Percentiles rank a stretch among this genome's conserved stretches.
phyloP scores from a whole-genome alignment of 1,284 basidiomycete species.

The Phlebopus sp. region DNA sequence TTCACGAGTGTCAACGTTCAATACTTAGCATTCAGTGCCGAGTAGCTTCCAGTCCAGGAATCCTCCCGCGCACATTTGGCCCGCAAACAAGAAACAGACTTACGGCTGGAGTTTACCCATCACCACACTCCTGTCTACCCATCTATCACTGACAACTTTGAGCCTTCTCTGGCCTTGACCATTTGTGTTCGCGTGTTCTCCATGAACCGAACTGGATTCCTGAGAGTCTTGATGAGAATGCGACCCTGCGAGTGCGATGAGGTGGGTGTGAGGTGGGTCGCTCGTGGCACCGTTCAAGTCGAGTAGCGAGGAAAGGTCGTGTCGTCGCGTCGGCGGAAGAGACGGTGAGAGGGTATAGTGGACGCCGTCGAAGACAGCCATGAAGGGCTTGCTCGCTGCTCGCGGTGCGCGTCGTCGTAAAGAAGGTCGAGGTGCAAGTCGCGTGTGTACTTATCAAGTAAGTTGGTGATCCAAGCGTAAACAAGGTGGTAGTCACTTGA shows the following conservation, averaged over 20 bases:
- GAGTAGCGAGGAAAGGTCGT: conserved; percentile 35
- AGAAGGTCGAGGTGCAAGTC: no score
- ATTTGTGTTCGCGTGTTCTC: neutral
- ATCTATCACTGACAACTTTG: conserved; percentile 52
- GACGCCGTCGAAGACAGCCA: conserved; percentile 34
- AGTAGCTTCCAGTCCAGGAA: no score
- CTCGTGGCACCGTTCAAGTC: conserved; percentile 42
- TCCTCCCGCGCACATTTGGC: no score
- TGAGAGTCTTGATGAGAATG: conserved; percentile 15
- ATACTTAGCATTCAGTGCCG: neutral
- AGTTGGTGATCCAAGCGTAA: no score
- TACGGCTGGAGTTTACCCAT: conserved; percentile 59
- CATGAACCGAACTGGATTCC: no score
- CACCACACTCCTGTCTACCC: conserved; percentile 66
- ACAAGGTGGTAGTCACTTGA: no score
- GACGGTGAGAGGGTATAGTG: conserved; percentile 34
- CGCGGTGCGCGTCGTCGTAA: no score
- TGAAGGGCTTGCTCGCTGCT: neutral
- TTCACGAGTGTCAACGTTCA: neutral
- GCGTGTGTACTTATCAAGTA: no score
- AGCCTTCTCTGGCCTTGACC: conserved; percentile 12
- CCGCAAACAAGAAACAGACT: conserved; percentile 24
- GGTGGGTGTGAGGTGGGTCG: conserved; percentile 38
- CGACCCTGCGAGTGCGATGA: conserved; percentile 34
- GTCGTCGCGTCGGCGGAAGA: conserved; percentile 26